Percentiles rank a stretch among this genome's conserved stretches.
Evolutionary conservation across 2,329 filamentous ascomycete species (phyloP).

Genomic region (Trichoderma sp.): DNA sequence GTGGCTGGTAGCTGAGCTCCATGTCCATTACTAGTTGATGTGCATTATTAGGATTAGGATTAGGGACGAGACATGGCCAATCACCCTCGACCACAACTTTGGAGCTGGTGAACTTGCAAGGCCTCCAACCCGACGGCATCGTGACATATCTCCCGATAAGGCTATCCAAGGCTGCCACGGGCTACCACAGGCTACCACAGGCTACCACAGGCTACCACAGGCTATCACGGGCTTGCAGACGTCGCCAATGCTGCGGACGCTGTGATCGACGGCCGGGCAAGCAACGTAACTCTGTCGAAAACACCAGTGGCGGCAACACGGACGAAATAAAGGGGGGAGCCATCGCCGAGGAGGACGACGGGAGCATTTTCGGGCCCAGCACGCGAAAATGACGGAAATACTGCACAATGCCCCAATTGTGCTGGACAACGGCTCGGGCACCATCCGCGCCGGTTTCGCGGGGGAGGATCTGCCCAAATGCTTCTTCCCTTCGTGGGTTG

Average conservation of each 20-base stretch:
- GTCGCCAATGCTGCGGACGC: constrained; percentile 18
- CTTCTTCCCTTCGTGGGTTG: constrained; percentile 96
- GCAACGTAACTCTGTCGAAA: neutral
- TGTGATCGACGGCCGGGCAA: constrained; percentile 13
- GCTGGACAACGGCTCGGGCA: constrained; percentile 97
- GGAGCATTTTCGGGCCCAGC: neutral
- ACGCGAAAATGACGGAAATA: constrained; percentile 50
- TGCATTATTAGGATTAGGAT: no score
- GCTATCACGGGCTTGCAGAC: neutral
- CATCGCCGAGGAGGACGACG: constrained; percentile 5
- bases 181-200: neutral
- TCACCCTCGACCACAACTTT: constrained; percentile 15
- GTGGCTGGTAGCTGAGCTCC: constrained; percentile 19
- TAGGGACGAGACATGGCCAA: constrained; percentile 14
- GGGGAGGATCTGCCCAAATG: constrained; percentile 95
- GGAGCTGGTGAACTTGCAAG: neutral
- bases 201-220: neutral
- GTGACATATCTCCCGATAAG: neutral
- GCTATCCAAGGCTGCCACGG: neutral
- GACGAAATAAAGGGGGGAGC: neutral
- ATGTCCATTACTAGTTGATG: neutral
- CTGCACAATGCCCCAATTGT: constrained; percentile 98
- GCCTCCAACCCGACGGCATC: constrained; percentile 1
- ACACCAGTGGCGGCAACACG: neutral
- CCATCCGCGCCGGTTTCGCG: constrained; percentile 93